Evolutionary conservation across 345 rosid genomes (phyloP), one percentile per base, ranked within the genome.

Genomic region (Toxicodendron radicans): DNA sequence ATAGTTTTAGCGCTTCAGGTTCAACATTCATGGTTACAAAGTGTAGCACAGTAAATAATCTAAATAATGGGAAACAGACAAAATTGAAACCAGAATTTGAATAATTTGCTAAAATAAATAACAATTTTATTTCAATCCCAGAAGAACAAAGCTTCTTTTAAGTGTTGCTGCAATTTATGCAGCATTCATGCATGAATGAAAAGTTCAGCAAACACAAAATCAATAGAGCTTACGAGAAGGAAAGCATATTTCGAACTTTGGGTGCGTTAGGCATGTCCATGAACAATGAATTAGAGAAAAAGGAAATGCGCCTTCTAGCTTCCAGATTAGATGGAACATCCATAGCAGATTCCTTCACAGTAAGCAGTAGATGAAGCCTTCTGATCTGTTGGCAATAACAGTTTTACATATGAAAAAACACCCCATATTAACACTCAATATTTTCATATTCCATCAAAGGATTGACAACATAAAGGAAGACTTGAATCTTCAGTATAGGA

Each of bases 241-340:
- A 83, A 75, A 88, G 89, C 93, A 89, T 89, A 72, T 87, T 85
- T 58, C 79, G 85, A 76, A 89, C 87, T 81, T 83, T 84, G 53
- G 93, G 93, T 33, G 93, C 88, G 73, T 51, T 18, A 52, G 93
- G 93, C 93, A 89, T 89, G 60, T 85, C 86, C 93, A 89, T 89
- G 85, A 87, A 89, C 75, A 89, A 52, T 41, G 93, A 89, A 79
- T 89, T 89, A 65, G 86, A 78, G 77, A 89, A 89, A 83, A 85
- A 89, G 64, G 91, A 81, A 68, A 89, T 85, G 30, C 93, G 86
- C 78, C 93, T 84, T 67, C 88, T 86, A 70, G 93, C 93, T 83
- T 89, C 91, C 79, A 87, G 73, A 79, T 89, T 89, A 49, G 89
- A 79, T 5, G 93, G 93, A 41, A 89, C 87, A 77, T 89, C 88